A percentile compares a stretch with the other conserved stretches of the same genome.
These are phyloP conservation scores for Davidsoniella eucalypti DNA, from an alignment of 2,329 filamentous ascomycete species.

Conservation along the genomic window DNA sequence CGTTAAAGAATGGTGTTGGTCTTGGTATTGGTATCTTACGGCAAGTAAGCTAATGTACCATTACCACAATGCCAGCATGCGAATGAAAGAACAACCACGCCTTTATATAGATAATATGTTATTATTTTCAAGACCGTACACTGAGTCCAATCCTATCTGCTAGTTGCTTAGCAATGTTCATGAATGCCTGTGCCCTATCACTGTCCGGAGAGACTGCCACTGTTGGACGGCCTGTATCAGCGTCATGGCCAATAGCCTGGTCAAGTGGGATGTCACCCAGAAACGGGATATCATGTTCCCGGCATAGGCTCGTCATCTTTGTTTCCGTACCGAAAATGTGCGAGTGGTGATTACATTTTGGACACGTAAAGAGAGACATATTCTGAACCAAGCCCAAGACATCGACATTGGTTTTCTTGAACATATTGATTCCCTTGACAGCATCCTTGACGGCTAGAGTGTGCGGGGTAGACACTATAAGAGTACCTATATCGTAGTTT, in stretches of 20 bases:
- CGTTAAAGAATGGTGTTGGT: no score
- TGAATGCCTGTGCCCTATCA: constrained; percentile 54
- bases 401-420: constrained; percentile 66
- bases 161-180: constrained; percentile 46
- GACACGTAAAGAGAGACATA: constrained; percentile 74
- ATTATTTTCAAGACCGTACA: background rate
- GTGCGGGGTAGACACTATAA: constrained; percentile 88
- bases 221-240: constrained; percentile 73
- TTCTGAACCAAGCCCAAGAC: constrained; percentile 82
- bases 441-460: constrained; percentile 86
- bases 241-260: constrained; percentile 71
- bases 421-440: constrained; percentile 82
- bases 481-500: constrained; percentile 34
- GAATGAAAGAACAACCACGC: no score
- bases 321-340: constrained; percentile 56
- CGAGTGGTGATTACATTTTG: constrained; percentile 56
- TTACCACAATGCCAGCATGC: no score
- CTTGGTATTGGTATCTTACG: no score
- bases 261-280: constrained; percentile 83
- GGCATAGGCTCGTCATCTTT: constrained; percentile 51
- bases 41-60: no score
- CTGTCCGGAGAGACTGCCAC: constrained; percentile 75
- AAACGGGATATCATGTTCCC: constrained; percentile 57
- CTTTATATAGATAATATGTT: no score
- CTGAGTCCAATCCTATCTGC: constrained; percentile 26